Evolutionary conservation across 805 yeast species (phyloP).

Genomic region (Pichia sporocuriosa): DNA sequence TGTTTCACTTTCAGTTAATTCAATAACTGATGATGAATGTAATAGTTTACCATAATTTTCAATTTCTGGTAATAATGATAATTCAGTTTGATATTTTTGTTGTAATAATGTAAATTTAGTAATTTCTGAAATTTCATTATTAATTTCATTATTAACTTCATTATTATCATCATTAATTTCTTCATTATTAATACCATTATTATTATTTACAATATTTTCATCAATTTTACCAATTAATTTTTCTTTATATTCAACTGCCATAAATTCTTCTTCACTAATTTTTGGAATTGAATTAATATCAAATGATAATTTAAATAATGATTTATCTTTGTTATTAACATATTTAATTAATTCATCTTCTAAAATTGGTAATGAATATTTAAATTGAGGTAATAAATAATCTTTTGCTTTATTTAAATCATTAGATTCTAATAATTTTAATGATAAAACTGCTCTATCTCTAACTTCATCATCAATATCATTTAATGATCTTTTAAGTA

Average conservation of each 20-base stretch:
- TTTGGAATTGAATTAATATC: conserved; percentile 64
- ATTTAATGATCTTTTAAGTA: conserved; percentile 74
- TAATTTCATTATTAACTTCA: conserved; percentile 20
- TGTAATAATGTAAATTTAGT: conserved; percentile 35
- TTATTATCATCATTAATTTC: conserved; percentile 13
- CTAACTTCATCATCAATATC: conserved; percentile 96
- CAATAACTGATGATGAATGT: conserved; percentile 57
- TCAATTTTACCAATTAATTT: conserved; percentile 32
- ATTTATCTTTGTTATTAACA: conserved; percentile 43
- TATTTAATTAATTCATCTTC: conserved; percentile 74
- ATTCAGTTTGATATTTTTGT: conserved; percentile 65
- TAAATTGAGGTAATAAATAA: conserved; percentile 60
- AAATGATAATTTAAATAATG: conserved; percentile 51
- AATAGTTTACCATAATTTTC: conserved; percentile 66
- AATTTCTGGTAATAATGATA: conserved; percentile 67
- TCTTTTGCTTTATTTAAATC: conserved; percentile 35
- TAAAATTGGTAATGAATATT: conserved; percentile 67
- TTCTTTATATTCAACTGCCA: conserved; percentile 53
- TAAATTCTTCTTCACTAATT: conserved; percentile 60
- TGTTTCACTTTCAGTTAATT: conserved; percentile 85
- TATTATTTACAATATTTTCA: conserved; percentile 21
- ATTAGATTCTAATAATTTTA: conserved; percentile 50
- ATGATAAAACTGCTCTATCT: conserved; percentile 88
- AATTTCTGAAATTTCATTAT: conserved; percentile 15
- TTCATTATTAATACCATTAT: conserved; percentile 10